Evolutionary conservation across 768 basidiomycete species (phyloP).

Genomic region (Termitomyces sp.): DNA sequence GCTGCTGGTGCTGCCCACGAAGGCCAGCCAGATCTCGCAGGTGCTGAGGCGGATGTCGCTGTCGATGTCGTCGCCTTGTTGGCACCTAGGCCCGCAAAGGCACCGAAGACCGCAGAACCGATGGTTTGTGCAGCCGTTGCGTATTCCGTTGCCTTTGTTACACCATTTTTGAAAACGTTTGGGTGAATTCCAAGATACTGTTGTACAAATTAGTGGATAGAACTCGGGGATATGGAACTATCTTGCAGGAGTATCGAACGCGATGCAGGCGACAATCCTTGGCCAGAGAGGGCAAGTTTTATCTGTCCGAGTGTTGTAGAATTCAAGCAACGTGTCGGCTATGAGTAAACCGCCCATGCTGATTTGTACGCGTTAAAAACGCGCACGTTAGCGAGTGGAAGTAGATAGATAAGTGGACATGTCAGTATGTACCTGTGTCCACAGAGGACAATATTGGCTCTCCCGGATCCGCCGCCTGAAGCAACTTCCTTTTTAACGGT

Average conservation of each 20-base stretch:
- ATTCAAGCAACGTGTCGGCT: conserved; percentile 76
- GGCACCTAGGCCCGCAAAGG: conserved; percentile 45
- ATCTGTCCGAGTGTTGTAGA: conserved; percentile 63
- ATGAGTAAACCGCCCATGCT: conserved; percentile 94
- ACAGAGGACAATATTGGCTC: conserved; percentile 78
- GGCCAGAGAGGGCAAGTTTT: conserved; percentile 76
- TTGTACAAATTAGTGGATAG: conserved; percentile 1
- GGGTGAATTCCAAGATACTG: conserved; percentile 90
- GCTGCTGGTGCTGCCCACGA: conserved; percentile 63
- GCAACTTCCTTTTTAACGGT: conserved; percentile 83
- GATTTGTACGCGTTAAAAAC: neutral
- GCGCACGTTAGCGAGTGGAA: neutral
- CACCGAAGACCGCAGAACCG: conserved; percentile 55
- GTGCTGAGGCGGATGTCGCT: conserved; percentile 14
- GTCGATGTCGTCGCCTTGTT: conserved; percentile 32
- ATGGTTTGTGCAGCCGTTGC: conserved; percentile 60
- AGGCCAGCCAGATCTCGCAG: conserved; percentile 42
- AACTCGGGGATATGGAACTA: neutral
- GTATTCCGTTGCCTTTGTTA: conserved; percentile 69
- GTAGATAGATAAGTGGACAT: neutral
- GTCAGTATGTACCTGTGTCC: conserved; percentile 66
- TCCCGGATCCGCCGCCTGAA: conserved; percentile 70
- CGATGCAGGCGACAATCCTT: conserved; percentile 74
- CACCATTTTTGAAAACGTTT: conserved; percentile 75
- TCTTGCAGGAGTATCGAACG: conserved; percentile 88